Evolutionary conservation across 371 early-diverging fungal species (phyloP).

Genomic region (Mortierella polycephala): DNA sequence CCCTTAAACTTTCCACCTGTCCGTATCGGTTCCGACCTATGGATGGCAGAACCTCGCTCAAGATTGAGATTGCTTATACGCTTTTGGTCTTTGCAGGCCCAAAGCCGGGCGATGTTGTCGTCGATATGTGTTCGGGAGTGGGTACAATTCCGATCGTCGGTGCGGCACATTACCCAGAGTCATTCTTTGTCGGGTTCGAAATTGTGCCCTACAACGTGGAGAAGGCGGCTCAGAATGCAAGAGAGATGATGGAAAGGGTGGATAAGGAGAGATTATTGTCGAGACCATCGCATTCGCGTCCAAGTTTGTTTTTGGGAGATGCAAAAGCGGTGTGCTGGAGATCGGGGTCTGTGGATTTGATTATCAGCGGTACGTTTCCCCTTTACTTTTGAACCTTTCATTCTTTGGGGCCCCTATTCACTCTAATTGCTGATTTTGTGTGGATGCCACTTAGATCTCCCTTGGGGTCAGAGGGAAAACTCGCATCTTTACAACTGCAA

Average conservation of each 20-base stretch:
- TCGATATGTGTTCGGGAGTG: slow-evolving; percentile 41
- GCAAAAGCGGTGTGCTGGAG: slow-evolving; percentile 35
- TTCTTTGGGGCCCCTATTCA: not conserved
- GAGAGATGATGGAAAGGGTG: slow-evolving; percentile 20
- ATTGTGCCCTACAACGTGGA: slow-evolving; percentile 27
- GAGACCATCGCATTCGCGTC: not conserved
- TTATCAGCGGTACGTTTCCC: slow-evolving; percentile 33
- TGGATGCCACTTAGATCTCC: slow-evolving; percentile 22
- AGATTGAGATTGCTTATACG: slow-evolving; percentile 40
- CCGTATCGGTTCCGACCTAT: slow-evolving; percentile 45
- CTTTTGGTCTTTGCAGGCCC: slow-evolving; percentile 29
- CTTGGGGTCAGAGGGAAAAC: slow-evolving; percentile 48
- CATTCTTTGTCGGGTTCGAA: slow-evolving; percentile 32
- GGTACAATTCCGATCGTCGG: slow-evolving; percentile 48
- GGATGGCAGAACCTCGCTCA: slow-evolving; percentile 41
- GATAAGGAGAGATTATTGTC: not conserved
- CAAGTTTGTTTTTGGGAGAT: slow-evolving; percentile 30
- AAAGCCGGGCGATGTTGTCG: slow-evolving; percentile 32
- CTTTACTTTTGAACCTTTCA: not conserved
- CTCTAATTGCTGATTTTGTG: not conserved
- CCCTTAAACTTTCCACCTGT: slow-evolving; percentile 27
- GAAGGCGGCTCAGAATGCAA: slow-evolving; percentile 27
- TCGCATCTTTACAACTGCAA: slow-evolving; percentile 47
- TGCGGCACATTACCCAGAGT: slow-evolving; percentile 26
- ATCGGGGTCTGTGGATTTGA: slow-evolving; percentile 24